phyloP scores from a whole-genome alignment of 225 moss, liverwort and hornwort genomes.

The Sphagnum tenellum region DNA sequence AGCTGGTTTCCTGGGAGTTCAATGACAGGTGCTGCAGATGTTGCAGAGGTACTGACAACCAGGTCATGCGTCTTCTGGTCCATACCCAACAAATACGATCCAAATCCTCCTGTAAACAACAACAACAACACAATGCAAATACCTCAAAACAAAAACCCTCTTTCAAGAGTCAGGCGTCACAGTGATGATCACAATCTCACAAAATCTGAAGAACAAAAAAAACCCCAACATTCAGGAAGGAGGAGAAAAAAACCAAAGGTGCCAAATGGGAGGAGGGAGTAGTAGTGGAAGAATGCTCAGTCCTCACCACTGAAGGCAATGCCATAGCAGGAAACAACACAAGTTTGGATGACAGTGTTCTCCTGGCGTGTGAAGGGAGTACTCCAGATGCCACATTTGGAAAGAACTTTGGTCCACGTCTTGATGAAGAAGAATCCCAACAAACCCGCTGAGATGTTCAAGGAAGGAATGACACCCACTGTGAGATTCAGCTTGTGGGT shows the following conservation, averaged over 20 bases:
- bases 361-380: conserved; percentile 94
- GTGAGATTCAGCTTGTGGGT: conserved; percentile 80
- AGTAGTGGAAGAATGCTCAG: not conserved
- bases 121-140: not conserved
- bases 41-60: not conserved
- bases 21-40: not conserved
- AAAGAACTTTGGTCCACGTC: conserved; percentile 25
- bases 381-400: conserved; percentile 31
- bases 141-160: not conserved
- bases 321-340: conserved; percentile 81
- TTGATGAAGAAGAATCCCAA: conserved; percentile 70
- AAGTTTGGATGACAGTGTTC: conserved; percentile 94
- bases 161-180: not conserved
- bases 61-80: conserved; percentile 20
- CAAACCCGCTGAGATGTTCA: conserved; percentile 77
- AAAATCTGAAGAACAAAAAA: not conserved
- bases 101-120: conserved; percentile 63
- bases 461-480: conserved; percentile 82
- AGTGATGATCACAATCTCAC: not conserved
- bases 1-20: conserved; percentile 41
- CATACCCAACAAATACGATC: conserved; percentile 67
- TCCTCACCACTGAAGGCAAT: conserved; percentile 75
- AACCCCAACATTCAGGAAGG: not conserved
- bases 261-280: not conserved
- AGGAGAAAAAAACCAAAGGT: not conserved